Conservation (phyloP, 2,329 filamentous ascomycete species). For the Coleophoma crateriformis region DNA sequence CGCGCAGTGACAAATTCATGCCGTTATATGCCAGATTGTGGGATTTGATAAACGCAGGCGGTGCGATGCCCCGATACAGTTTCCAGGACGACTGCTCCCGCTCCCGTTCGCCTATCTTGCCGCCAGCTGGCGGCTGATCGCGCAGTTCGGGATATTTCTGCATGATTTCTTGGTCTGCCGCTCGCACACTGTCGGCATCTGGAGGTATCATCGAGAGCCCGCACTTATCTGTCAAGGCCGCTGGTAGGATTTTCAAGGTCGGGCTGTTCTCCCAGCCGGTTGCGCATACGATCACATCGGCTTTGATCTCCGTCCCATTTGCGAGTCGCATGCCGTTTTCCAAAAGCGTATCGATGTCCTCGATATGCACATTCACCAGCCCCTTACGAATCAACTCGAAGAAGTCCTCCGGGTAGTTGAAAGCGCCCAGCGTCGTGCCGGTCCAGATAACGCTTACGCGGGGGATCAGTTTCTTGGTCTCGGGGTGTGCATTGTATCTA, state of each 20-base stretch:
- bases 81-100: slow-evolving; percentile 24
- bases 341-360: slow-evolving; percentile 41
- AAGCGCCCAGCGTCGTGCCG: slow-evolving; percentile 49
- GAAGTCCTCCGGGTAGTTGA: slow-evolving; percentile 52
- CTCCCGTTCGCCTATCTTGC: slow-evolving; percentile 19
- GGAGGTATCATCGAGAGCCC: not conserved
- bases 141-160: slow-evolving; percentile 44
- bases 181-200: slow-evolving; percentile 33
- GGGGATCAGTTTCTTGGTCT: slow-evolving; percentile 45
- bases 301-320: slow-evolving; percentile 38
- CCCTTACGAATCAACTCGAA: slow-evolving; percentile 47
- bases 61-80: slow-evolving; percentile 39
- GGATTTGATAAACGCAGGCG: slow-evolving; percentile 31
- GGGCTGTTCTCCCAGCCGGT: slow-evolving; percentile 53
- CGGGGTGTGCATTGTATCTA: slow-evolving; percentile 45
- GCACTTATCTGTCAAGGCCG: not conserved
- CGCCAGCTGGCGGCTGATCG: slow-evolving; percentile 41
- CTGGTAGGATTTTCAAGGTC: slow-evolving; percentile 38
- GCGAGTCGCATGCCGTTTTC: slow-evolving; percentile 42
- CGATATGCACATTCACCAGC: slow-evolving; percentile 43
- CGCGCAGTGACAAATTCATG: slow-evolving; percentile 35
- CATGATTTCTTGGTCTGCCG: slow-evolving; percentile 48
- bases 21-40: slow-evolving; percentile 40
- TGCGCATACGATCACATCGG: slow-evolving; percentile 46
- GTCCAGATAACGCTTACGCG: slow-evolving; percentile 44